Evolutionary conservation across 768 basidiomycete species (phyloP), one percentile per base, ranked within the genome.

Genomic region (Psilocybe azurescens): DNA sequence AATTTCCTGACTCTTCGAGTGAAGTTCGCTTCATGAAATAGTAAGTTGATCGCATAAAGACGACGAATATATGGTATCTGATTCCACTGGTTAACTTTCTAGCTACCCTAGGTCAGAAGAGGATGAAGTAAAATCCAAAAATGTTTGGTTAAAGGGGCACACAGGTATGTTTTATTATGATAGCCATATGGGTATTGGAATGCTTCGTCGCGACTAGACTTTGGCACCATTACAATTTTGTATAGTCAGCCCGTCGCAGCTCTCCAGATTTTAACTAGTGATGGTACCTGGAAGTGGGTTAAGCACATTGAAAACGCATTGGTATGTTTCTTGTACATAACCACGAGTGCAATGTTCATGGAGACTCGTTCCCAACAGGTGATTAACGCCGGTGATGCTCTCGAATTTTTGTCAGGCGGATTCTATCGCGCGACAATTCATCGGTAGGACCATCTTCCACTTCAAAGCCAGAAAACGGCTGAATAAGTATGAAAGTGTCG

Each of bases 11-110:
- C 30, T 20, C 29, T 30, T 10, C 33, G n/a, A 29, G n/a, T 30
- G 2, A 57, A 88, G 87, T 83, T 5, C 78, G 87, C 50, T 87
- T 84, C 70, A 88, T 88, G 86, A 88, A 89, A 75, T 89, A 89
- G 86, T 86, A 30, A 11, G 84, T 65, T 44, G 20, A 14, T 46
- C 14, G 8, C n/a, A 2, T 24, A 10, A 9, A 56, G 3, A 9
- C 32, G 32, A 11, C 56, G 11, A 50, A 24, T 16, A 33, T 11
- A 24, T 24, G 24, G 4, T 1, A 16, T 39, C 13, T 44, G 10
- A 20, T 44, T 41, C 28, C 24, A 24, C 24, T 24, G 11, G 33
- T 36, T 36, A 32, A 5, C 13, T 29, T 14, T 41, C 24, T 50
- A 87, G 85, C 67, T 83, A 83, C 63, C 85, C 84, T 3, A 79